Evolutionary conservation across 371 early-diverging fungal genomes (phyloP).

Genomic region (Zychaea mexicana): DNA sequence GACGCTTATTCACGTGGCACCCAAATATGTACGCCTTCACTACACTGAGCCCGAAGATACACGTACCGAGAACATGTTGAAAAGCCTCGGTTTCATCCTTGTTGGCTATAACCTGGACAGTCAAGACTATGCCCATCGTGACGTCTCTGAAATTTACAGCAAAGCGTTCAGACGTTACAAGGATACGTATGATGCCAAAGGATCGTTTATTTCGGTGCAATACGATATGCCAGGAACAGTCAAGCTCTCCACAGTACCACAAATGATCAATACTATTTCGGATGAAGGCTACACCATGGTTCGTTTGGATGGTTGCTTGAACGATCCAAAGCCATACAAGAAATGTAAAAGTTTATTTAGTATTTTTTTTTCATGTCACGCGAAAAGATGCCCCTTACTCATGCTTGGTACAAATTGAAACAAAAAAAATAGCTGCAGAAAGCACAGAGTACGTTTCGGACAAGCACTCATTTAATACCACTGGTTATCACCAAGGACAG

Average conservation of each 20-base stretch:
- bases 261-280: conserved; percentile 49
- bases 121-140: conserved; percentile 44
- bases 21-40: conserved; percentile 51
- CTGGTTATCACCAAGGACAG: conserved; percentile 49
- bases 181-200: conserved; percentile 55
- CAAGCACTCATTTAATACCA: conserved; percentile 40
- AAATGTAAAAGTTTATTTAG: conserved; percentile 24
- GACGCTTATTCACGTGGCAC: conserved; percentile 43
- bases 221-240: conserved; percentile 56
- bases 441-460: conserved; percentile 36
- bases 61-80: conserved; percentile 37
- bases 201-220: conserved; percentile 49
- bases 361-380: not conserved
- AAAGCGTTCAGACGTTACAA: conserved; percentile 39
- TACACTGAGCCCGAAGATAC: conserved; percentile 41
- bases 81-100: conserved; percentile 43
- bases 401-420: not conserved
- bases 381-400: not conserved
- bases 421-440: conserved; percentile 20
- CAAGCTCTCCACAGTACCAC: conserved; percentile 35
- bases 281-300: conserved; percentile 58
- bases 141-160: conserved; percentile 39
- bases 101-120: conserved; percentile 56
- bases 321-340: conserved; percentile 56
- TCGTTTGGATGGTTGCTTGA: conserved; percentile 53